Evolutionary conservation across 257 asterid species (phyloP).

Genomic region (Petrea volubilis): DNA sequence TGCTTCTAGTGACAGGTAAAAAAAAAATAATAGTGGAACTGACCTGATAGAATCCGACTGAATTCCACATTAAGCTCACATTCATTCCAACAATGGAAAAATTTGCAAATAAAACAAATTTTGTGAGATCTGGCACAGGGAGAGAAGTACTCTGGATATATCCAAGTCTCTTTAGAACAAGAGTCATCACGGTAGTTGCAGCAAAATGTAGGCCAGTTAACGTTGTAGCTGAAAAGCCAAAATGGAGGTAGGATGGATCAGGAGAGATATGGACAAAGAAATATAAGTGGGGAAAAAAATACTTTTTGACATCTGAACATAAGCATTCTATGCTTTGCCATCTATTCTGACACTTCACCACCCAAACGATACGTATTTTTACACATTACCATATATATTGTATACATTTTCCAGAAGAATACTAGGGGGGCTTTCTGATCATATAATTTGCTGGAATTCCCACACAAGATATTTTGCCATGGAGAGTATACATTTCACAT

Average conservation of each 20-base stretch:
- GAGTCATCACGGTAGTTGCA: constrained; percentile 60
- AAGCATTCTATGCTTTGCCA: too few species aligned
- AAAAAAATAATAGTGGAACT: background rate
- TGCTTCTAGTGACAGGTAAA: background rate
- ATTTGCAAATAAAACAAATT: constrained; percentile 59
- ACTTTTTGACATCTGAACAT: too few species aligned
- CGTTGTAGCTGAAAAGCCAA: constrained; percentile 54
- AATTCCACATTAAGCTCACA: constrained; percentile 77
- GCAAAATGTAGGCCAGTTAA: constrained; percentile 76
- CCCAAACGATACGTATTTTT: too few species aligned
- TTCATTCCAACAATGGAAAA: constrained; percentile 79
- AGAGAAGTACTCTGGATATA: constrained; percentile 57
- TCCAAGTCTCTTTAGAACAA: constrained; percentile 56
- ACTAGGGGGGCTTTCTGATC: too few species aligned
- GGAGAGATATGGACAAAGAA: background rate
- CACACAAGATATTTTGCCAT: too few species aligned
- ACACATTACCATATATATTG: too few species aligned
- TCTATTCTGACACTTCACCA: too few species aligned
- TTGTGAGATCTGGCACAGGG: constrained; percentile 55
- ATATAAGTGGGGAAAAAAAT: background rate
- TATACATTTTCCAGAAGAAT: too few species aligned
- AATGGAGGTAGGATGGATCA: background rate
- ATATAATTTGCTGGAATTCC: too few species aligned
- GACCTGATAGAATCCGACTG: constrained; percentile 82
- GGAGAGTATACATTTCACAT: too few species aligned